Conservation (phyloP, 148 eudicot genomes). For the Rhododendron ovatum region DNA sequence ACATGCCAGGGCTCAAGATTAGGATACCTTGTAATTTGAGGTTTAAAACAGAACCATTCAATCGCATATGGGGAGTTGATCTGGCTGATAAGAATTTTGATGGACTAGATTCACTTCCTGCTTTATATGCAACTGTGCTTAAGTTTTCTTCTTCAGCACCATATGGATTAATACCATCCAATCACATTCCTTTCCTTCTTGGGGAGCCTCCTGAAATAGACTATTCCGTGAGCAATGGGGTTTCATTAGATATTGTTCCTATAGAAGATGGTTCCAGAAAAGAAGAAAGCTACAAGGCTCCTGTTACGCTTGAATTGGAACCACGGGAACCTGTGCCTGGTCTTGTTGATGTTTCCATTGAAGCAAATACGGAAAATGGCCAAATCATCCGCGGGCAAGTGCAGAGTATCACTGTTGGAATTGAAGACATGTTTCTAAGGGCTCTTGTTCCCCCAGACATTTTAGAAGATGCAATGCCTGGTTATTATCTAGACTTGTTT, state of each 20-base stretch:
- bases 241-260: constrained; percentile 64
- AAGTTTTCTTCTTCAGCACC: constrained; percentile 84
- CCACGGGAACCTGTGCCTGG: constrained; percentile 93
- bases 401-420: constrained; percentile 64
- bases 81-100: constrained; percentile 13
- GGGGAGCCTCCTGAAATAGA: constrained; percentile 48
- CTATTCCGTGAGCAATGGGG: constrained; percentile 18
- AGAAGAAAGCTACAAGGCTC: constrained; percentile 38
- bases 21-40: constrained; percentile 65
- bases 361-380: constrained; percentile 82
- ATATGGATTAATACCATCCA: constrained; percentile 69
- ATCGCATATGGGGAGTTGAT: constrained; percentile 39
- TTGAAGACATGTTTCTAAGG: constrained; percentile 93
- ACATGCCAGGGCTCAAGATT: constrained; percentile 75
- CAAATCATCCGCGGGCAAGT: constrained; percentile 75
- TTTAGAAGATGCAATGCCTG: constrained; percentile 29
- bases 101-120: constrained; percentile 48
- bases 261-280: constrained; percentile 35
- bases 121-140: constrained; percentile 79
- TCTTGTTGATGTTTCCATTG: constrained; percentile 63
- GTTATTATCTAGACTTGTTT: constrained; percentile 55
- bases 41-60: constrained; percentile 63
- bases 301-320: constrained; percentile 60
- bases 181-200: constrained; percentile 75
- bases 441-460: constrained; percentile 56